Evolutionary conservation across 148 eudicot species (phyloP).

Genomic region (Tetragonia tetragonoides): DNA sequence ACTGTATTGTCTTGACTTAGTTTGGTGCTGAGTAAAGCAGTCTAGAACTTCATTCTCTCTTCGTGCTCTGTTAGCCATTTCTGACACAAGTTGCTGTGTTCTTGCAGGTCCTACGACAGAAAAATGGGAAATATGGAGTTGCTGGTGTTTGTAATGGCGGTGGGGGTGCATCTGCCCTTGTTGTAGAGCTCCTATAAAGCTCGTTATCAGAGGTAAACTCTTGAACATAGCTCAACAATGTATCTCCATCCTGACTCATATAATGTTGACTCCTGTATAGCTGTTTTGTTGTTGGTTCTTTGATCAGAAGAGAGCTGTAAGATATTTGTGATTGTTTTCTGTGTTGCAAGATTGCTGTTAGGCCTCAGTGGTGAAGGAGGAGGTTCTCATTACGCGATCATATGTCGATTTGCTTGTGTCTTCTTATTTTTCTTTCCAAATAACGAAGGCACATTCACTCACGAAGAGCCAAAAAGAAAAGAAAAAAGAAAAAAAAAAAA

Average conservation of each 20-base stretch:
- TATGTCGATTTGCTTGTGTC: background rate
- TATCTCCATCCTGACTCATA: background rate
- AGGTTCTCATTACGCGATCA: background rate
- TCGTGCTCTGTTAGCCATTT: background rate
- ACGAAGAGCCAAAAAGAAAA: background rate
- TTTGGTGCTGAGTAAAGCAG: background rate
- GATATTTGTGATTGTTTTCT: background rate
- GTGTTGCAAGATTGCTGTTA: slow-evolving; percentile 9
- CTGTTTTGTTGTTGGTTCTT: background rate
- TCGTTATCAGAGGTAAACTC: slow-evolving; percentile 26
- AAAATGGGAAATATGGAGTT: slow-evolving; percentile 75
- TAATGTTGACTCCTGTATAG: background rate
- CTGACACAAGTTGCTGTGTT: slow-evolving; percentile 7
- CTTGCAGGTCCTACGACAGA: slow-evolving; percentile 75
- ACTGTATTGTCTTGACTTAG: background rate
- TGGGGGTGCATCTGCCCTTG: slow-evolving; percentile 97
- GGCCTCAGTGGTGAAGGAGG: background rate
- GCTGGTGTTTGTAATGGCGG: slow-evolving; percentile 98
- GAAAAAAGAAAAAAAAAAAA: background rate
- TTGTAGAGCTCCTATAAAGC: slow-evolving; percentile 67
- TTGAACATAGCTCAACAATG: background rate
- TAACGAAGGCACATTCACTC: background rate
- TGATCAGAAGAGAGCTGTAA: background rate
- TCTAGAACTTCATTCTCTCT: background rate
- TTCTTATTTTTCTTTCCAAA: background rate